Evolutionary conservation across 805 yeast genomes (phyloP).

Genomic region (Cyberlindnera mississippiensis): DNA sequence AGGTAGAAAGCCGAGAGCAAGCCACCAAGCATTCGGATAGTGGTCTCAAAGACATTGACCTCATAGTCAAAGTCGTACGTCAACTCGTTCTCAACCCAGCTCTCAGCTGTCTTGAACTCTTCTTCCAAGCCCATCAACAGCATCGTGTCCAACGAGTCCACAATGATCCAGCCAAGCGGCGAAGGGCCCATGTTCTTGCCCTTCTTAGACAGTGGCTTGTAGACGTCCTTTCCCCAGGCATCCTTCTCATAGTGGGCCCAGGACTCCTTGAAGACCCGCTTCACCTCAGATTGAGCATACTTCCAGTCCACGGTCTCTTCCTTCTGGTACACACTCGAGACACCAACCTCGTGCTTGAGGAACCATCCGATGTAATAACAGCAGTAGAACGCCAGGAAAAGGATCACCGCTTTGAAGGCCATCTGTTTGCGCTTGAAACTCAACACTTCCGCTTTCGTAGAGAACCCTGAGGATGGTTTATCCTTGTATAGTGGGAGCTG

Average conservation of each 20-base stretch:
- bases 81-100: slow-evolving; percentile 72
- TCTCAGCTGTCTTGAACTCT: slow-evolving; percentile 58
- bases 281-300: slow-evolving; percentile 47
- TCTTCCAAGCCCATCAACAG: slow-evolving; percentile 61
- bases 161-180: slow-evolving; percentile 92
- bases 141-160: slow-evolving; percentile 82
- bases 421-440: slow-evolving; percentile 26
- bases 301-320: slow-evolving; percentile 37
- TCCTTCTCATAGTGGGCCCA: slow-evolving; percentile 73
- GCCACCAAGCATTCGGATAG: slow-evolving; percentile 92
- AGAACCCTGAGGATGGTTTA: slow-evolving; percentile 35
- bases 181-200: slow-evolving; percentile 73
- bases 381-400: slow-evolving; percentile 38
- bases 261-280: slow-evolving; percentile 62
- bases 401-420: slow-evolving; percentile 41
- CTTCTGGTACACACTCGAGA: slow-evolving; percentile 4
- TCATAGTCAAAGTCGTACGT: slow-evolving; percentile 67
- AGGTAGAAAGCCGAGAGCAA: slow-evolving; percentile 77
- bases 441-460: slow-evolving; percentile 10
- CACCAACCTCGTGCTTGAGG: slow-evolving; percentile 17
- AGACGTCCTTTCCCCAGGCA: slow-evolving; percentile 85
- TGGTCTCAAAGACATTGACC: slow-evolving; percentile 89
- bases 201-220: slow-evolving; percentile 57
- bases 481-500: slow-evolving; percentile 49
- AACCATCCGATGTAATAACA: slow-evolving; percentile 32